A percentile compares a stretch with the other conserved stretches of the same genome.
Conservation (phyloP, 2,329 filamentous ascomycete genomes). For the Colletotrichum noveboracense region DNA sequence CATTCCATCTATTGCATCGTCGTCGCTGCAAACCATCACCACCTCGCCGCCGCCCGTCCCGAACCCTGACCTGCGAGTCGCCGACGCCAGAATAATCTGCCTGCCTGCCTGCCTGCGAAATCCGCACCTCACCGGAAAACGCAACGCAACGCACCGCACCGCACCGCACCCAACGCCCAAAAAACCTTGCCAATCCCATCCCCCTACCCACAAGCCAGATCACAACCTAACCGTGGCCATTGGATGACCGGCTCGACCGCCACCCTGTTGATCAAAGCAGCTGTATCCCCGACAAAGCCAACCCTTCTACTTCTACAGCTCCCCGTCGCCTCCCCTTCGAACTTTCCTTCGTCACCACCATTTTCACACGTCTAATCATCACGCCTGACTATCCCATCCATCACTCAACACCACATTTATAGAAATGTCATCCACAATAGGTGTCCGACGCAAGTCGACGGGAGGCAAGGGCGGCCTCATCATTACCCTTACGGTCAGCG, state of each 20-base stretch:
- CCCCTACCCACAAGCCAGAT: slow-evolving; percentile 13
- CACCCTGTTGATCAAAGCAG: slow-evolving; percentile 21
- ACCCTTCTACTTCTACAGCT: not conserved
- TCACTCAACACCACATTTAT: not conserved
- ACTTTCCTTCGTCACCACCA: not conserved
- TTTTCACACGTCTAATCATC: not conserved
- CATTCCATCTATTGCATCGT: slow-evolving; percentile 13
- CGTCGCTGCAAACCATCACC: slow-evolving; percentile 19
- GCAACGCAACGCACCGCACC: not conserved
- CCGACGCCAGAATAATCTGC: slow-evolving; percentile 20
- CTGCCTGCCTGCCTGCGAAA: not conserved
- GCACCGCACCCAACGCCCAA: not conserved
- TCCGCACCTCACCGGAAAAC: not conserved
- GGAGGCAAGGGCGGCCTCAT: slow-evolving; percentile 37
- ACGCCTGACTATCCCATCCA: not conserved
- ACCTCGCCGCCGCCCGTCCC: slow-evolving; percentile 11
- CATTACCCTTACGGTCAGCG: slow-evolving; percentile 58
- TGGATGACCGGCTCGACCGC: slow-evolving; percentile 23
- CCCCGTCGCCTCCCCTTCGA: not conserved
- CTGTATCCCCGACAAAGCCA: slow-evolving; percentile 16
- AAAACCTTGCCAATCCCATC: slow-evolving; percentile 12
- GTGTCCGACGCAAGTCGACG: slow-evolving; percentile 22
- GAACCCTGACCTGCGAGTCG: slow-evolving; percentile 4
- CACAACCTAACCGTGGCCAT: slow-evolving; percentile 6
- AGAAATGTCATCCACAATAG: slow-evolving; percentile 18